Evolutionary conservation across 257 asterid genomes (phyloP).

Genomic region (Misopates orontium): DNA sequence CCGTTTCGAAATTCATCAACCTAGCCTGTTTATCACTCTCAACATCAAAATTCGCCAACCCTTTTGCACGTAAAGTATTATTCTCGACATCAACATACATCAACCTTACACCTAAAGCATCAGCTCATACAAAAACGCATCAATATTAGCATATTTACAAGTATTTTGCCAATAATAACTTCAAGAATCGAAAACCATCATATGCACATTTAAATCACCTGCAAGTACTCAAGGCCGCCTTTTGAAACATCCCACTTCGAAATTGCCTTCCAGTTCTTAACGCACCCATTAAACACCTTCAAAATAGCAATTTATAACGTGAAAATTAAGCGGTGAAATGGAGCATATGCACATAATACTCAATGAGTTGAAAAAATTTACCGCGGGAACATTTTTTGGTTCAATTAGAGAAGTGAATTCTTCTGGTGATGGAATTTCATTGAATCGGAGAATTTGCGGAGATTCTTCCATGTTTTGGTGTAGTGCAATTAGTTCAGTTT

Average conservation of each 20-base stretch:
- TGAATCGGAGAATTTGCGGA: conserved; percentile 43
- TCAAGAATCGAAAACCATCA: too few species aligned
- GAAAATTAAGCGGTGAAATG: background rate
- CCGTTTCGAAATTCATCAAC: background rate
- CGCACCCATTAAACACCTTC: conserved; percentile 74
- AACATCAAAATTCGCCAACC: background rate
- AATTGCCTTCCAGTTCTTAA: conserved; percentile 74
- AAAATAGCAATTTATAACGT: background rate
- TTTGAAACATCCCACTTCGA: conserved; percentile 67
- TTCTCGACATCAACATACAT: too few species aligned
- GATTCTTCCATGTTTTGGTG: conserved; percentile 42
- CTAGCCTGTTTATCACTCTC: background rate
- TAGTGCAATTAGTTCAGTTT: background rate
- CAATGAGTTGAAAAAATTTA: conserved; percentile 36
- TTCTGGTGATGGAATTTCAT: conserved; percentile 61
- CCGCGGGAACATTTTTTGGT: conserved; percentile 65
- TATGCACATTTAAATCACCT: too few species aligned
- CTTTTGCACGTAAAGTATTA: too few species aligned
- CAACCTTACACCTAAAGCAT: too few species aligned
- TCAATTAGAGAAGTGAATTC: conserved; percentile 71
- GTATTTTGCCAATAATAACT: too few species aligned
- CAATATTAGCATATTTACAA: too few species aligned
- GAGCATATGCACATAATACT: background rate
- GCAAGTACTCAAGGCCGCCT: conserved; percentile 89
- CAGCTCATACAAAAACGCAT: too few species aligned